phyloP scores from a whole-genome alignment of 192 early-diverging fungal species.

The Coemansia sp. region DNA sequence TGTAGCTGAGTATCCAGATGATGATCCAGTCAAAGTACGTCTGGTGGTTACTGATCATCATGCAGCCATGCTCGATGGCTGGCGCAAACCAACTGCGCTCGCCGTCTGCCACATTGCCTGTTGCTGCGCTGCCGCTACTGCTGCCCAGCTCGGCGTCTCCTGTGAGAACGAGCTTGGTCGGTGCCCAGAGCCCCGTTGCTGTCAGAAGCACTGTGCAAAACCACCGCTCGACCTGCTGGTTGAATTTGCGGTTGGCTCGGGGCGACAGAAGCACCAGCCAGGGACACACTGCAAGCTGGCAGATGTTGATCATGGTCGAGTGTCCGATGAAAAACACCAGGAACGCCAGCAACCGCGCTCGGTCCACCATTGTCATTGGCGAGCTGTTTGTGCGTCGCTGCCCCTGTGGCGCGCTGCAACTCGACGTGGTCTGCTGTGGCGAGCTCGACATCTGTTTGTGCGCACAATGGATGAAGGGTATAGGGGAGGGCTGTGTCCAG shows the following conservation, averaged over 20 bases:
- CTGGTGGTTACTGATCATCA: conserved; percentile 48
- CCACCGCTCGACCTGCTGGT: conserved; percentile 52
- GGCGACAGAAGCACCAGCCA: conserved; percentile 29
- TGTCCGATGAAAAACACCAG: conserved; percentile 40
- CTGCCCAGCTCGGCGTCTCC: conserved; percentile 35
- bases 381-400: conserved; percentile 42
- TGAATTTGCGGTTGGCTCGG: conserved; percentile 31
- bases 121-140: conserved; percentile 29
- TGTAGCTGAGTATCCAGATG: conserved; percentile 58
- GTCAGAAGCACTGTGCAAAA: conserved; percentile 39
- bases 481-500: too few relatives aligned
- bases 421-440: too few relatives aligned
- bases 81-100: conserved; percentile 35
- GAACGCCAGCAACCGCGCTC: conserved; percentile 24
- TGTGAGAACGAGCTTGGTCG: conserved; percentile 48
- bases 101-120: conserved; percentile 8
- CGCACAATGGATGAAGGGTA: too few relatives aligned
- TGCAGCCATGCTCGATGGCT: conserved; percentile 38
- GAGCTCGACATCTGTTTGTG: too few relatives aligned
- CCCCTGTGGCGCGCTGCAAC: too few relatives aligned
- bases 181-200: conserved; percentile 42
- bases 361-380: conserved; percentile 31
- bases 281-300: conserved; percentile 36
- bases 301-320: conserved; percentile 39
- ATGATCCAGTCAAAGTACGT: conserved; percentile 54